phyloP scores from a whole-genome alignment of 2,329 filamentous ascomycete species.

The Neonectria punicea region DNA sequence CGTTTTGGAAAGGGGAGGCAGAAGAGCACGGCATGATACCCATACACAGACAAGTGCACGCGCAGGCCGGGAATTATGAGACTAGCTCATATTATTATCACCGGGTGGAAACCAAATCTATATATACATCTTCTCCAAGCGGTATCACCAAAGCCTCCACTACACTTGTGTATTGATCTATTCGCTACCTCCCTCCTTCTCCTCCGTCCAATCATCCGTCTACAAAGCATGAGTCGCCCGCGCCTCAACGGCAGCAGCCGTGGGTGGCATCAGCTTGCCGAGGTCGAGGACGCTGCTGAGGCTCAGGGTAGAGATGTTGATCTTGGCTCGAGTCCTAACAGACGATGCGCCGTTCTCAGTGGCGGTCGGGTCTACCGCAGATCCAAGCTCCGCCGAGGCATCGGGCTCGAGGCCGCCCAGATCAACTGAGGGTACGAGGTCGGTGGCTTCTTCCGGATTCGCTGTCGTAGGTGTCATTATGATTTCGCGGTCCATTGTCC shows the following conservation, averaged over 20 bases:
- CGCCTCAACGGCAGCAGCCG: slow-evolving; percentile 23
- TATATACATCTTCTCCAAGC: slow-evolving; percentile 25
- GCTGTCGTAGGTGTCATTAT: slow-evolving; percentile 33
- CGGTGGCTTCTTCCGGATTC: slow-evolving; percentile 12
- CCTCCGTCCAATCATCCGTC: slow-evolving; percentile 11
- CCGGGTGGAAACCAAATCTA: slow-evolving; percentile 14
- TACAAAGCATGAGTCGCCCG: slow-evolving; percentile 28
- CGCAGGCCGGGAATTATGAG: slow-evolving; percentile 26
- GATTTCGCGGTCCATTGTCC: slow-evolving; percentile 26
- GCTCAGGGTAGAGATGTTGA: slow-evolving; percentile 54
- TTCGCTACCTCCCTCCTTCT: neutral
- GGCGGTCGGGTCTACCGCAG: slow-evolving; percentile 1
- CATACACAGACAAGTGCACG: slow-evolving; percentile 30
- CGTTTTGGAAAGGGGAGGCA: slow-evolving; percentile 22
- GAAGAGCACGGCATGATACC: slow-evolving; percentile 42
- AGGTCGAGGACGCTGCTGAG: slow-evolving; percentile 57
- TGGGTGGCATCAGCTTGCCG: slow-evolving; percentile 50
- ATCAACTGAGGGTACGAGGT: slow-evolving; percentile 31
- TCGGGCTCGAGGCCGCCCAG: slow-evolving; percentile 37
- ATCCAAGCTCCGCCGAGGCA: slow-evolving; percentile 18
- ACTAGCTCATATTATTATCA: slow-evolving; percentile 36
- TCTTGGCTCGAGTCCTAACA: slow-evolving; percentile 30
- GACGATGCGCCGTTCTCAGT: slow-evolving; percentile 31
- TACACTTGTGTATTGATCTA: neutral
- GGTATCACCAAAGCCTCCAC: slow-evolving; percentile 5